Base-by-base conservation (phyloP, 2,329 filamentous ascomycete species). In the Cephalotrichum gorgonifer region DNA sequence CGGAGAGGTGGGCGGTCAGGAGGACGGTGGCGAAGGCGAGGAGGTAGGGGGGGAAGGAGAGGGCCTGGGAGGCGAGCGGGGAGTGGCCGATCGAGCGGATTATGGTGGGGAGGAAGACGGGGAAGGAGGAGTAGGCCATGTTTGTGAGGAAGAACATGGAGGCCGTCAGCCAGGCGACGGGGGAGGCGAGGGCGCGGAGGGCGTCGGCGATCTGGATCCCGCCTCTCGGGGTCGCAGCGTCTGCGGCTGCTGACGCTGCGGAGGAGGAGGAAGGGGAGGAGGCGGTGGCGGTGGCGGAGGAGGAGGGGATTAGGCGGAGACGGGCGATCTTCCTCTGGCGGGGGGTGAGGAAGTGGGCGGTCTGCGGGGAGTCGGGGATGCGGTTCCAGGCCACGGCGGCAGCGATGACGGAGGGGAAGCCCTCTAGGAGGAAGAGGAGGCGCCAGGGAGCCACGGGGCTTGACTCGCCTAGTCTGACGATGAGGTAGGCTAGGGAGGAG, bases 131-230 rank as follows among this genome's bases (percentile, higher is more conserved):
- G 69, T 95, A 95, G 12, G 88, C 85, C 62, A 94, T 85, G 65
- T 95, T 95, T 60, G 85, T 82, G 63, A 84, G 80, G 70, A 94
- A 89, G 72, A 94, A 87, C 78, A 95, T 94, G 56, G 79, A 65
- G 1, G 88, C 84, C 4, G 86, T 86, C 39, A 91, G 71, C 68
- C 87, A 91, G 50, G 78, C 78, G 55, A 81, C 82, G 0, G 85
- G 83, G 63, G 88, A 85, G 42, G 60, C 56, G 27, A 88, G 65
- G 2, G 79, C 77, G 52, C 75, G 67, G 14, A 79, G 59, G 38
- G 86, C 72, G 55, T 85, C 81, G 27, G 64, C 63, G 57, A 72
- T 66, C 35, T 79, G 68, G 44, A 86, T 69, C 7, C 69, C 66
- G n/a, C 12, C 4, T 43, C 17, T 9, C n/a, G 17, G 33, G 33